Base-by-base conservation (phyloP, 192 early-diverging fungal genomes). In the Phlyctochytrium planicorne region DNA sequence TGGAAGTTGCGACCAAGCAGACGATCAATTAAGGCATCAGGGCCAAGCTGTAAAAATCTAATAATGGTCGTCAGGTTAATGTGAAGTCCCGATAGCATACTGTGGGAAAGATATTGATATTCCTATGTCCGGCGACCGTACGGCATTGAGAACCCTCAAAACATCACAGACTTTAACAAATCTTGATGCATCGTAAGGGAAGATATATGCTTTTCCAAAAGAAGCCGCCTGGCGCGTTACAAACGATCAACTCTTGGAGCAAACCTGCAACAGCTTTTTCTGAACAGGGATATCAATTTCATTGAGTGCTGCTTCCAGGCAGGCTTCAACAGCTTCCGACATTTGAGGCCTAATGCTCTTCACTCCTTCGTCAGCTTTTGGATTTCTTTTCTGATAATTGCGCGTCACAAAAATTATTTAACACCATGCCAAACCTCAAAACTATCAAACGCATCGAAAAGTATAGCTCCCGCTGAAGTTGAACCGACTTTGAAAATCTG, bases 311-410 rank as follows among this genome's bases (percentile, higher is more conserved):
- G 95, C 96, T 35, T 93, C 91, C 17, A 98, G 88, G 69, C 95
- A 97, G 0, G 88, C 78, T 61, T 96, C 94, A 0, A 99, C 93
- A 0, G 98, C 98, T 24, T 86, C 83, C 2, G 88, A 70, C 56
- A 99, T 78, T 32, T 94, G 91, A 25, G 87, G 50, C 27, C 84
- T 79, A 50, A 99, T 96, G 53, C 76, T 91, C 30, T 96, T 89
- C 27, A 99, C 92, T 66, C 93, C 94, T 79, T 97, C 95, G 71
- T 98, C 97, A 2, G 97, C 94, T 31, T 91, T 90, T 14, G 97
- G 89, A 60, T 84, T 91, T 69, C 87, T 88, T n/a, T n/a, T n/a
- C n/a, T n/a, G n/a, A n/a, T n/a, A n/a, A n/a, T n/a, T n/a, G n/a
- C n/a, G 71, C 63, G 65, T 72, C 33, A 32, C 47, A 57, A 33